A percentile compares a stretch with the other conserved stretches of the same genome.
Conservation (phyloP, 805 yeast species). For the Jamesozyma jinghongensis region DNA sequence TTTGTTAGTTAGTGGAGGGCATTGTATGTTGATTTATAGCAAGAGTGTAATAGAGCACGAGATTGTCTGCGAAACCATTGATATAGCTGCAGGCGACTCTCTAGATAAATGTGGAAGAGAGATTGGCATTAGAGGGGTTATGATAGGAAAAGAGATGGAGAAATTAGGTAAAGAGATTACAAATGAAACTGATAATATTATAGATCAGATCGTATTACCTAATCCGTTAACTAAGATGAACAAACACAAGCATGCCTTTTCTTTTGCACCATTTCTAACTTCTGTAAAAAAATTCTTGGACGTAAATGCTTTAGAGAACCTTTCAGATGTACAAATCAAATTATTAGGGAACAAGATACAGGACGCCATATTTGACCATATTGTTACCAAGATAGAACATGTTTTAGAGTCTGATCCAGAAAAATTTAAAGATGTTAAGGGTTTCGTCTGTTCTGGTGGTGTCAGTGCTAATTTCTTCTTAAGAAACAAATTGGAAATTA, state of each 20-base stretch:
- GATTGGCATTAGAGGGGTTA: slow-evolving; percentile 68
- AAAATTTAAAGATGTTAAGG: slow-evolving; percentile 34
- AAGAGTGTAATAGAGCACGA: slow-evolving; percentile 54
- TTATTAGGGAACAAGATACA: slow-evolving; percentile 54
- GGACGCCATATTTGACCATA: slow-evolving; percentile 60
- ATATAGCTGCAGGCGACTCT: slow-evolving; percentile 90
- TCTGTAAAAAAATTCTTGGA: slow-evolving; percentile 35
- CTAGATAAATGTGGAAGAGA: slow-evolving; percentile 87
- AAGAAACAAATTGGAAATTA: slow-evolving; percentile 38
- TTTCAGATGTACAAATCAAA: slow-evolving; percentile 24
- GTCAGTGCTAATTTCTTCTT: slow-evolving; percentile 70
- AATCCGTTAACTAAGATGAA: slow-evolving; percentile 45
- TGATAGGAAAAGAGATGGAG: slow-evolving; percentile 83
- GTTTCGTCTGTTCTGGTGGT: slow-evolving; percentile 86
- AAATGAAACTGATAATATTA: not conserved
- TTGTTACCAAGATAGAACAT: slow-evolving; percentile 48
- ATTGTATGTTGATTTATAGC: slow-evolving; percentile 76
- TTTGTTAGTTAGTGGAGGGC: slow-evolving; percentile 86
- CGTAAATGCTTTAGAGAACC: slow-evolving; percentile 12
- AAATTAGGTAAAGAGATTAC: slow-evolving; percentile 38
- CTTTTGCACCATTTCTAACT: slow-evolving; percentile 72
- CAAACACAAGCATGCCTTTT: slow-evolving; percentile 44
- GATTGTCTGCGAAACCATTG: slow-evolving; percentile 64
- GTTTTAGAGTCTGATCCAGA: slow-evolving; percentile 37
- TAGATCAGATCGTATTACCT: slow-evolving; percentile 29